Evolutionary conservation across 345 rosid species (phyloP).

Genomic region (Eucalyptus melliodora): DNA sequence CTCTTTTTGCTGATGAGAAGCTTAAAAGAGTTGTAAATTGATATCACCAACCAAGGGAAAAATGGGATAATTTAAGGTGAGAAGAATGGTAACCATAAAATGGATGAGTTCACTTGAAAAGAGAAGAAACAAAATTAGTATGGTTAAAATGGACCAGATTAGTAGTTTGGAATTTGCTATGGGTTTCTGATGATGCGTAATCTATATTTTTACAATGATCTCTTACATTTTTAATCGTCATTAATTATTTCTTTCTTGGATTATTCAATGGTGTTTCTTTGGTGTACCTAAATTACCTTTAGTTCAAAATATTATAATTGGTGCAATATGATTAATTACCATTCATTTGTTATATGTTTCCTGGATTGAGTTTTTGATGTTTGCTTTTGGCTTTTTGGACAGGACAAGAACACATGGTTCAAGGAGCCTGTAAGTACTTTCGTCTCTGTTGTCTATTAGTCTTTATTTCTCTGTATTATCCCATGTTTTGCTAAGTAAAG

Average conservation of each 20-base stretch:
- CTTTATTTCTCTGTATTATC: not conserved
- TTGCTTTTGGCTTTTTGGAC: not conserved
- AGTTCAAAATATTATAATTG: not conserved
- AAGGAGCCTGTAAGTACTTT: slow-evolving; percentile 49
- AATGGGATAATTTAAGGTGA: not conserved
- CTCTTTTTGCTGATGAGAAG: not conserved
- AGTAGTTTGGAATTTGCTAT: not conserved
- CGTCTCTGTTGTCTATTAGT: not conserved
- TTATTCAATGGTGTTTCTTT: not conserved
- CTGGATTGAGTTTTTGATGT: not conserved
- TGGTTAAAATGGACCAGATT: not conserved
- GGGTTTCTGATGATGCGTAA: not conserved
- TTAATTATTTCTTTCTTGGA: not conserved
- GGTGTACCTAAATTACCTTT: not conserved
- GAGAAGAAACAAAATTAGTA: not conserved
- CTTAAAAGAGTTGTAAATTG: not conserved
- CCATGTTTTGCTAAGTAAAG: not conserved
- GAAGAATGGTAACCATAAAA: not conserved
- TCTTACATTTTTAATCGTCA: not conserved
- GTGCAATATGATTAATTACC: not conserved
- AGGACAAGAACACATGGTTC: slow-evolving; percentile 82
- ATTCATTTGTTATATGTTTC: not conserved
- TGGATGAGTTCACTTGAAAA: not conserved
- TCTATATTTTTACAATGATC: not conserved
- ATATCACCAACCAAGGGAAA: not conserved